Percentiles rank a stretch among this genome's conserved stretches.
Conservation (phyloP, 2,329 filamentous ascomycete species). For the Penicillium sp. region DNA sequence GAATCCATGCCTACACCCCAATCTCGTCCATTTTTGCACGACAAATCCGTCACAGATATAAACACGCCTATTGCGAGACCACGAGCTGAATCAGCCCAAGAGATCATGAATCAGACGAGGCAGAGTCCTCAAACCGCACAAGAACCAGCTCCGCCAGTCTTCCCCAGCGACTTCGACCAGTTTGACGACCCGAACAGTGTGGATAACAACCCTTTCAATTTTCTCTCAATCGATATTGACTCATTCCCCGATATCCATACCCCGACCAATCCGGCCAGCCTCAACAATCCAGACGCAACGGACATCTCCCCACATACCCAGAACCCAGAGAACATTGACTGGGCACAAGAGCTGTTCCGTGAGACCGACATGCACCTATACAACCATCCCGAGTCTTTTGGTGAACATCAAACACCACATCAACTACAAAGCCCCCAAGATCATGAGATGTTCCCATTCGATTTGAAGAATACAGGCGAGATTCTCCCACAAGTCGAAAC, state of each 20-base stretch:
- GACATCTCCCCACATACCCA: slow-evolving; percentile 10
- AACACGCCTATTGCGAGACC: background rate
- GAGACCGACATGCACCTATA: slow-evolving; percentile 19
- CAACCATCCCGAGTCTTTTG: slow-evolving; percentile 13
- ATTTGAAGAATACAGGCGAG: slow-evolving; percentile 16
- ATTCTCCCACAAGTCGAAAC: background rate
- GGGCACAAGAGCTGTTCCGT: slow-evolving; percentile 33
- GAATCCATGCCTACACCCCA: slow-evolving; percentile 14
- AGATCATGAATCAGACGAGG: slow-evolving; percentile 1
- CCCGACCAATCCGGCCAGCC: slow-evolving; percentile 2
- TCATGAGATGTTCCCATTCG: slow-evolving; percentile 25
- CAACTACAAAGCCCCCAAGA: slow-evolving; percentile 7
- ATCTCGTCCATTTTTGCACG: slow-evolving; percentile 2
- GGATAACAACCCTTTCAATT: slow-evolving; percentile 21
- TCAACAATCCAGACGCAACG: background rate
- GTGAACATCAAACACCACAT: background rate
- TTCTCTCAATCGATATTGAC: slow-evolving; percentile 30
- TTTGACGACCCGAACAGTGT: slow-evolving; percentile 13
- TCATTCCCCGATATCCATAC: slow-evolving; percentile 20
- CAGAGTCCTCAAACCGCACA: slow-evolving; percentile 7
- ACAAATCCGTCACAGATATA: background rate
- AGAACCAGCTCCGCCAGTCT: slow-evolving; percentile 5
- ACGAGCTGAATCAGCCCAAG: background rate
- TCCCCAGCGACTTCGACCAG: slow-evolving; percentile 29
- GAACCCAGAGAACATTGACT: slow-evolving; percentile 30